A percentile compares a stretch with the other conserved stretches of the same genome.
phyloP scores from a whole-genome alignment of 495 filamentous ascomycete genomes.

The Hyphodiscus hymeniophilus region DNA sequence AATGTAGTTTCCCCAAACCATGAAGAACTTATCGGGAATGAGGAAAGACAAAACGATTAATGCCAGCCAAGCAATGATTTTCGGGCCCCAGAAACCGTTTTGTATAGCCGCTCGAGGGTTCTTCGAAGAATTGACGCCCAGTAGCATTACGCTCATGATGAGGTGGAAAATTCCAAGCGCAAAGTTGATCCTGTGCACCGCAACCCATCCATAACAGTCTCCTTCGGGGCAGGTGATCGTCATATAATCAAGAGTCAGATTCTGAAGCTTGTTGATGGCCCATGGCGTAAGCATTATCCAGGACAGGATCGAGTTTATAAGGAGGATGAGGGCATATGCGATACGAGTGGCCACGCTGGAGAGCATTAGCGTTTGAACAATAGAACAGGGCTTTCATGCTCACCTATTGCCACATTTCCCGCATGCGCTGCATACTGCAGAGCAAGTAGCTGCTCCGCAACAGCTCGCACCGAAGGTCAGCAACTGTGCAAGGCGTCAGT shows the following conservation, averaged over 20 bases:
- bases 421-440: constrained; percentile 86
- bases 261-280: constrained; percentile 91
- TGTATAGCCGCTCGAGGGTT: constrained; percentile 83
- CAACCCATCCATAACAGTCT: constrained; percentile 89
- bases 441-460: constrained; percentile 92
- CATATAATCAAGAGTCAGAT: constrained; percentile 89
- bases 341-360: constrained; percentile 90
- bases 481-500: constrained; percentile 46
- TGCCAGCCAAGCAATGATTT: constrained; percentile 72
- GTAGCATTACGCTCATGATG: constrained; percentile 69
- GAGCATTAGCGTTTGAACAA: constrained; percentile 14
- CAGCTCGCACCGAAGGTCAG: constrained; percentile 73
- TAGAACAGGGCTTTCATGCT: constrained; percentile 7
- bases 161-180: constrained; percentile 91
- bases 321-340: constrained; percentile 90
- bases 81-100: constrained; percentile 87
- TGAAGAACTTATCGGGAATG: constrained; percentile 92
- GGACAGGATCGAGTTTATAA: constrained; percentile 91
- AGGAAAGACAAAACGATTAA: constrained; percentile 89
- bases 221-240: constrained; percentile 85
- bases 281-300: constrained; percentile 99
- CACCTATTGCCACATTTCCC: constrained; percentile 96
- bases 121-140: constrained; percentile 82
- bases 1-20: constrained; percentile 92
- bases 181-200: constrained; percentile 96